Conservation (phyloP, 345 rosid genomes). For the Excoecaria cochinchinensis region DNA sequence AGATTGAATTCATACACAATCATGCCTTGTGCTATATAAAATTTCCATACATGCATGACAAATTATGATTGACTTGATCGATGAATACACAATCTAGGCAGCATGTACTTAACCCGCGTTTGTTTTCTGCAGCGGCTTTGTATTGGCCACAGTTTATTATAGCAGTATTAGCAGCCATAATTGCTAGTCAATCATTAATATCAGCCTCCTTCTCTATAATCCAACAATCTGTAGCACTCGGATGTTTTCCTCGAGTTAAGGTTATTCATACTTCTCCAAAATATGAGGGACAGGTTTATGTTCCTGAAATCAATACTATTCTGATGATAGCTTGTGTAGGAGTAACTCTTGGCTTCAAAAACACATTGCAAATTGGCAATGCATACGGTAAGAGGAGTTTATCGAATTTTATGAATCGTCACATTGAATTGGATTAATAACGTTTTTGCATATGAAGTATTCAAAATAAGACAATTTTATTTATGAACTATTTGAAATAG, state of each 20-base stretch:
- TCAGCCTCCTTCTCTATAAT: constrained; percentile 56
- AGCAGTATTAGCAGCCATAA: constrained; percentile 42
- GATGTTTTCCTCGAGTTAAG: constrained; percentile 58
- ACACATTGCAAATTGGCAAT: constrained; percentile 43
- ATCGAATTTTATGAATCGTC: background rate
- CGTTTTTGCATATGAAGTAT: too few species aligned
- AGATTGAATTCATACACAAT: background rate
- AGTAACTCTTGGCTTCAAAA: constrained; percentile 48
- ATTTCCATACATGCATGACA: background rate
- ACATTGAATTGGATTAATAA: too few species aligned
- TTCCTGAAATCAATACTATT: constrained; percentile 50
- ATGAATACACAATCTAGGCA: background rate
- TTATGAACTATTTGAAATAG: too few species aligned
- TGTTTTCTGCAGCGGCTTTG: constrained; percentile 25
- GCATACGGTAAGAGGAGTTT: constrained; percentile 48
- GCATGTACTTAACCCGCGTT: background rate
- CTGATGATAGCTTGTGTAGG: constrained; percentile 50
- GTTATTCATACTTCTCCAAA: constrained; percentile 50
- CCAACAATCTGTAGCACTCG: constrained; percentile 52
- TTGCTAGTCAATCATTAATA: constrained; percentile 60
- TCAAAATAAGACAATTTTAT: too few species aligned
- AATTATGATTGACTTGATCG: background rate
- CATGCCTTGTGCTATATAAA: background rate
- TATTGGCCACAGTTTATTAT: constrained; percentile 58
- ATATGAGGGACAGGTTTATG: constrained; percentile 52